Base-by-base conservation (phyloP, 768 basidiomycete species). In the Macrolepiota albuminosa region DNA sequence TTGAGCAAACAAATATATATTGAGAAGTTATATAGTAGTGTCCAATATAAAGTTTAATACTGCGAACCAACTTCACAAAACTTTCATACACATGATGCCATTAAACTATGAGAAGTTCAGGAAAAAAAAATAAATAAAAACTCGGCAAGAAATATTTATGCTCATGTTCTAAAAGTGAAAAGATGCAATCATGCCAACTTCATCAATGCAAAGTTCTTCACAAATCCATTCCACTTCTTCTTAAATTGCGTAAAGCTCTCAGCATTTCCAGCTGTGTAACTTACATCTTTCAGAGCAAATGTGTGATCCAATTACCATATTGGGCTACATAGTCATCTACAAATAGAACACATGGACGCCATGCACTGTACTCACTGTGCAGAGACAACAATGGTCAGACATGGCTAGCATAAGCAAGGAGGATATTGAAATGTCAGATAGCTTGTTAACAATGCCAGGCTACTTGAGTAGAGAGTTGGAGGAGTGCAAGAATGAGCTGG, bases 111-210 rank as follows among this genome's bases (percentile, higher is more conserved):
- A 53, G 21, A 39, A 21, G 13, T 13, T 53, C 21, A 51, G 29
- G 4, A n/a, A 54, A 3, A 42, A 9, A 34, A 1, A 34, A 8
- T 9, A 55, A 21, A 21, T 33, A 43, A 6, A 21, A 34, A 42
- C 42, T 18, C 9, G 42, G 31, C 26, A 29, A 55, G 26, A n/a
- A 24, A 36, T 10, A 66, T 65, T 36, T 54, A 73, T 72, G 69
- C 77, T 65, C 29, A 80, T 64, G 59, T 77, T 66, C 58, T 81
- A 77, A 54, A 77, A n/a, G 76, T 0, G 80, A 70, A 75, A 81
- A 16, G 77, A 76, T 1, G 71, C n/a, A n/a, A n/a, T 66, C 36
- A 73, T 65, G 7, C 79, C 78, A 24, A 69, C 61, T 11, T 67
- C 63, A 53, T 73, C 71, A 33, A 77, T 72, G 61, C 75, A 80